Percentiles rank a stretch among this genome's conserved stretches.
Conservation (phyloP, 2,329 filamentous ascomycete genomes). For the Neonectria neomacrospora region DNA sequence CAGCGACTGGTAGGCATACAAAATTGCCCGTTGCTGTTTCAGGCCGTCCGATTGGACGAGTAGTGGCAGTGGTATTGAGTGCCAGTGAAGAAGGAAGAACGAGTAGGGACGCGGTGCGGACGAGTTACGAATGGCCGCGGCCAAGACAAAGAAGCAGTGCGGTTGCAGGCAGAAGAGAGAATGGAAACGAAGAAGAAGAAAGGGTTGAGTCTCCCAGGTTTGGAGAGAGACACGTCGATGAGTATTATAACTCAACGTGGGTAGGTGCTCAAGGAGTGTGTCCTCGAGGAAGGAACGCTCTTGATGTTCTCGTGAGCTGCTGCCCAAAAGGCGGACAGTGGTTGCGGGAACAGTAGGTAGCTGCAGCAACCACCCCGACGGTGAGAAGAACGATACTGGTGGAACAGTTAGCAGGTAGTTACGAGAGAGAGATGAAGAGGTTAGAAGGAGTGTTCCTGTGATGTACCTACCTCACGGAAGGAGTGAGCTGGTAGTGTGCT, state of each 20-base stretch:
- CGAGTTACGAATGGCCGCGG: slow-evolving; percentile 8
- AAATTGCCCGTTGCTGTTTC: slow-evolving; percentile 32
- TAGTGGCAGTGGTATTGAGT: slow-evolving; percentile 16
- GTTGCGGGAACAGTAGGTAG: neutral
- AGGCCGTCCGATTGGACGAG: slow-evolving; percentile 37
- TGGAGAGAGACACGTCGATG: neutral
- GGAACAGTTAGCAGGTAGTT: neutral
- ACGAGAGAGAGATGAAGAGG: neutral
- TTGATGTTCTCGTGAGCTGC: slow-evolving; percentile 5
- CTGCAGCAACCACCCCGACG: neutral
- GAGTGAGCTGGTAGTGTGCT: neutral
- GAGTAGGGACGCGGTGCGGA: slow-evolving; percentile 10
- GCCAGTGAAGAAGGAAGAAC: slow-evolving; percentile 23
- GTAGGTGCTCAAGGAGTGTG: neutral
- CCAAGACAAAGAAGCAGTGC: slow-evolving; percentile 11
- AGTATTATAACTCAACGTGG: neutral
- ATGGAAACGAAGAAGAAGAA: slow-evolving; percentile 19
- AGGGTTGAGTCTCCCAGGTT: slow-evolving; percentile 1
- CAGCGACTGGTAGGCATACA: slow-evolving; percentile 55
- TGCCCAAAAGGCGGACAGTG: neutral
- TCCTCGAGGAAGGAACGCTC: slow-evolving; percentile 28
- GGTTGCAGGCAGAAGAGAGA: slow-evolving; percentile 7
- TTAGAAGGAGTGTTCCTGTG: neutral
- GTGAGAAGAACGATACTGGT: neutral
- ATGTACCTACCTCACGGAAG: neutral